A percentile compares a stretch with the other conserved stretches of the same genome.
phyloP scores from a whole-genome alignment of 495 filamentous ascomycete species.

The Wilcoxina mikolae region DNA sequence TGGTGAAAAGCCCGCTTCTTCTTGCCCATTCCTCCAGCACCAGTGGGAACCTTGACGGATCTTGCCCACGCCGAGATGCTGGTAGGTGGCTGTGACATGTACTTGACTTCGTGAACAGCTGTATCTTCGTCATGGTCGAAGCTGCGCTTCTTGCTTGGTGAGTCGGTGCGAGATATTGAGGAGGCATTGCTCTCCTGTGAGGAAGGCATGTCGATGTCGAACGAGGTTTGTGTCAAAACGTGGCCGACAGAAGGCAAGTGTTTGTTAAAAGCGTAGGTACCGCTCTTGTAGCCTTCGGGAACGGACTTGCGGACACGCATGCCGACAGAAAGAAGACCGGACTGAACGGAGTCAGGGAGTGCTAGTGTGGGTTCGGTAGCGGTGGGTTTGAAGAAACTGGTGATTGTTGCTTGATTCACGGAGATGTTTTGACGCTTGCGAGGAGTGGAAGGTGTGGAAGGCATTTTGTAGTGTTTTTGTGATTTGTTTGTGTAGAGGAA shows the following conservation, averaged over 20 bases:
- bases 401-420: neutral
- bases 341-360: constrained; percentile 39
- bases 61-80: neutral
- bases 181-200: constrained; percentile 10
- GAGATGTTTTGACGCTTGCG: constrained; percentile 7
- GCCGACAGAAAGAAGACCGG: constrained; percentile 69
- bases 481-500: too few relatives aligned
- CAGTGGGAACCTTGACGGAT: constrained; percentile 3
- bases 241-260: constrained; percentile 1
- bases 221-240: too few relatives aligned
- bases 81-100: neutral
- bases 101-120: neutral
- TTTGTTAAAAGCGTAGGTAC: constrained; percentile 29
- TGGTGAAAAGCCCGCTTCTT: constrained; percentile 14
- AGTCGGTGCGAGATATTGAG: neutral
- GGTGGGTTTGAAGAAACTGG: constrained; percentile 1
- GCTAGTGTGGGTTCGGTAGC: constrained; percentile 3
- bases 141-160: constrained; percentile 6
- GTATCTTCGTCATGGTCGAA: constrained; percentile 7
- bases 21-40: neutral
- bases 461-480: too few relatives aligned
- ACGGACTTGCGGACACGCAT: constrained; percentile 88
- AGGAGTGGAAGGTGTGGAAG: too few relatives aligned
- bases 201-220: neutral
- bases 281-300: constrained; percentile 81